Evolutionary conservation across 139 green algal genomes (phyloP), one percentile per base, ranked within the genome.

Genomic region (Chlamydomonas applanata): DNA sequence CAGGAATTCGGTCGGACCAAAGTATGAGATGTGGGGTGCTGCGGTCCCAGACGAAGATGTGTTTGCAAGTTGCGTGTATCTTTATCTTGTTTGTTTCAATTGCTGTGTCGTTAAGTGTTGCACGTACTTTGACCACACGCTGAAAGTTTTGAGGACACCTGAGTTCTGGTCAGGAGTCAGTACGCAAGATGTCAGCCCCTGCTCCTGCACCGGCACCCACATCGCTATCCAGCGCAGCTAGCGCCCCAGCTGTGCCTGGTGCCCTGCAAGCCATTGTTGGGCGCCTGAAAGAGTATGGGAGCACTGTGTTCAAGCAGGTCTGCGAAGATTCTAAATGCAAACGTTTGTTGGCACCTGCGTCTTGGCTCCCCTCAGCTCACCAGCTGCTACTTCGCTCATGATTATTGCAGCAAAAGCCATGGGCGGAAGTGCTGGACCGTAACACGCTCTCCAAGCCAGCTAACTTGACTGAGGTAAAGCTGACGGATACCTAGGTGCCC

Each of bases 351-450:
- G 25, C 63, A 53, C 24, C 33, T 70, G 33, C 63, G 4, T 32
- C 19, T 33, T 27, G 11, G 19, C 63, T 30, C 33, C 20, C 33
- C 4, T 2, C 5, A 16, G 19, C 34, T 54, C 20, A 53, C 63
- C 36, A 20, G n/a, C 16, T 57, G 3, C 9, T 17, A 7, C 19
- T 20, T 57, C 13, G 19, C 65, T n/a, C 4, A 30, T 54, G 33
- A 25, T 46, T 19, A 53, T 4, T 22, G 11, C 53, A 40, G 45
- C 89, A 97, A 33, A 97, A 97, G 71, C 94, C 94, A 16, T 97
- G 93, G 94, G 70, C 54, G 0, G 94, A 98, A 76, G 66, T 98
- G 46, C 35, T 92, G 1, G 94, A 98, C 76, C 79, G 87, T 27
- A 93, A 63, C 22, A 70, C 86, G 0, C 92, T 98, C 60, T 82